phyloP scores from a whole-genome alignment of 2,329 filamentous ascomycete genomes.

The Hymenoscyphus salicellus region DNA sequence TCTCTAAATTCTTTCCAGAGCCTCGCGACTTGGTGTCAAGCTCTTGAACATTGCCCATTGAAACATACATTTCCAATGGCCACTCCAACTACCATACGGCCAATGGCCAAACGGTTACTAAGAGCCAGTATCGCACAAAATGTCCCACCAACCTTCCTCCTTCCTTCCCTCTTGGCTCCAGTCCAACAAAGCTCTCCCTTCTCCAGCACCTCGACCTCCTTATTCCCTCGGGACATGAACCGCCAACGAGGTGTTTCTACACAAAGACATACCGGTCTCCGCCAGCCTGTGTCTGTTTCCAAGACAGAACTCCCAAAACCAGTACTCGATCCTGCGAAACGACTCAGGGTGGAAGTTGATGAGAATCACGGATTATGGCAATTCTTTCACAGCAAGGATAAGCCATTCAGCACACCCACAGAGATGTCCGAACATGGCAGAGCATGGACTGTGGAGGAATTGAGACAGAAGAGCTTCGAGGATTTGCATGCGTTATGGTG shows the following conservation, averaged over 20 bases:
- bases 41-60: constrained; percentile 5
- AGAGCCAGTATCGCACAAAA: constrained; percentile 19
- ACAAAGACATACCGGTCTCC: constrained; percentile 71
- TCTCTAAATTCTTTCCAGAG: constrained; percentile 2
- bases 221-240: constrained; percentile 66
- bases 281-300: constrained; percentile 70
- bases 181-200: constrained; percentile 34
- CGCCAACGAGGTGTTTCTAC: constrained; percentile 77
- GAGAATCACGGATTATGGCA: constrained; percentile 84
- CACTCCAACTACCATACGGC: constrained; percentile 29
- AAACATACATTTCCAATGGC: constrained; percentile 28
- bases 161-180: constrained; percentile 30
- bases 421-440: constrained; percentile 73
- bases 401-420: constrained; percentile 67
- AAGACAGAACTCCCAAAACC: constrained; percentile 72
- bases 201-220: constrained; percentile 31
- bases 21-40: constrained; percentile 2
- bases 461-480: constrained; percentile 87
- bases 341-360: constrained; percentile 54
- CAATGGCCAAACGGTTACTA: constrained; percentile 24
- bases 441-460: constrained; percentile 79
- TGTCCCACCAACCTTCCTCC: constrained; percentile 34
- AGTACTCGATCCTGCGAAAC: constrained; percentile 55
- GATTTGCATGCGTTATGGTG: constrained; percentile 93
- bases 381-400: constrained; percentile 75